phyloP scores from a whole-genome alignment of 306 rosid species.

The Prunus dulcis region DNA sequence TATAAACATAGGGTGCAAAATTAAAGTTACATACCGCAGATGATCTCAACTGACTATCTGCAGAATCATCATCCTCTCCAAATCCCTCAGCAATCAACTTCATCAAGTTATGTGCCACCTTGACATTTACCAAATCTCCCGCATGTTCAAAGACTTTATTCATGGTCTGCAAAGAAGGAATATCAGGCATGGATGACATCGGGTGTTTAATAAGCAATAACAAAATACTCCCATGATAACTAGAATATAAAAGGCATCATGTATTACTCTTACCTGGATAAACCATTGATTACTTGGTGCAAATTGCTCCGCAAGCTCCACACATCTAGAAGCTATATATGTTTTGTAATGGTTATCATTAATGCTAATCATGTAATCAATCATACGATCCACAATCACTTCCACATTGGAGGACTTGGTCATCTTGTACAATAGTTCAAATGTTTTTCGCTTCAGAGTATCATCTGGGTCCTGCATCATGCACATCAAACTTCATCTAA shows the following conservation, averaged over 20 bases:
- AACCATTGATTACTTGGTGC: slow-evolving; percentile 98
- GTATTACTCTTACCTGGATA: slow-evolving; percentile 76
- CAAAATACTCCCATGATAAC: neutral
- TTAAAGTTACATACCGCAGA: slow-evolving; percentile 74
- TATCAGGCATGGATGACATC: slow-evolving; percentile 11
- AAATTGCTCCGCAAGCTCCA: slow-evolving; percentile 95
- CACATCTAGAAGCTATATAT: slow-evolving; percentile 91
- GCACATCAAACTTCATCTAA: slow-evolving; percentile 22
- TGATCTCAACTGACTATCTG: slow-evolving; percentile 85
- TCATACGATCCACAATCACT: slow-evolving; percentile 97
- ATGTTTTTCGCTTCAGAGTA: slow-evolving; percentile 90
- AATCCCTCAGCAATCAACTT: slow-evolving; percentile 98
- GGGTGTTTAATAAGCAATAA: neutral
- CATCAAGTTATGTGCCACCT: slow-evolving; percentile 98
- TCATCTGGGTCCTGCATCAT: slow-evolving; percentile 92
- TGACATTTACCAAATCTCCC: slow-evolving; percentile 92
- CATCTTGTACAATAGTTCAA: slow-evolving; percentile 85
- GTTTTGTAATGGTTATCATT: slow-evolving; percentile 91
- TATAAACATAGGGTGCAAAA: slow-evolving; percentile 16
- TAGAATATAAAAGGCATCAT: slow-evolving; percentile 12
- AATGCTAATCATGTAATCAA: slow-evolving; percentile 82
- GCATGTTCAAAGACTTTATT: slow-evolving; percentile 99
- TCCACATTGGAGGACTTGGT: slow-evolving; percentile 97
- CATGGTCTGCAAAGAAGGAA: slow-evolving; percentile 66
- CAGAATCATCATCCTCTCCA: slow-evolving; percentile 85